Evolutionary conservation across 2,329 filamentous ascomycete genomes (phyloP).

Genomic region (Aquanectria penicillioides): DNA sequence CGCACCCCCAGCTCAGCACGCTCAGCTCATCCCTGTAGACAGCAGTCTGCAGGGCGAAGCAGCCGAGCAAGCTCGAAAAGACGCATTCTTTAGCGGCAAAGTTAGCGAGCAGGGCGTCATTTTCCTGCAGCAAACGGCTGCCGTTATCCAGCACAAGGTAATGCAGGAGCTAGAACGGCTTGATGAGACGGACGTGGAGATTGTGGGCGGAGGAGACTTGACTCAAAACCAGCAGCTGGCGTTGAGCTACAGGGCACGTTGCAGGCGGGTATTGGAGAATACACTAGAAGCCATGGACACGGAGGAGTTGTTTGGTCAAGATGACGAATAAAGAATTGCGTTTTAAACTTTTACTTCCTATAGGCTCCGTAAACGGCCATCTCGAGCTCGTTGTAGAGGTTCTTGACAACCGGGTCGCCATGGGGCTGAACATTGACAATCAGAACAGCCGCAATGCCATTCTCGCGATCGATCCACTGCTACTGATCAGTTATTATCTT

Average conservation of each 20-base stretch:
- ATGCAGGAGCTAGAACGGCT: constrained; percentile 56
- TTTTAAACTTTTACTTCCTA: constrained; percentile 6
- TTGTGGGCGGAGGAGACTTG: constrained; percentile 51
- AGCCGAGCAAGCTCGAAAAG: constrained; percentile 40
- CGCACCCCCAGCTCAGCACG: constrained; percentile 45
- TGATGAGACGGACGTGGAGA: constrained; percentile 56
- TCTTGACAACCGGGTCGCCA: constrained; percentile 48
- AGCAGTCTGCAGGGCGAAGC: constrained; percentile 33
- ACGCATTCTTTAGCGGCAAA: constrained; percentile 45
- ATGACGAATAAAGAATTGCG: background rate
- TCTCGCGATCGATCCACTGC: constrained; percentile 50
- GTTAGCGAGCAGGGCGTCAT: constrained; percentile 41
- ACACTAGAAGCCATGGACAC: constrained; percentile 53
- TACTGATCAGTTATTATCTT: background rate
- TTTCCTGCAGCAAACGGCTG: constrained; percentile 48
- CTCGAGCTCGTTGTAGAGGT: constrained; percentile 53
- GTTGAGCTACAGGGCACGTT: constrained; percentile 59
- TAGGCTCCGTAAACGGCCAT: constrained; percentile 48
- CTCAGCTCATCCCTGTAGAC: constrained; percentile 40
- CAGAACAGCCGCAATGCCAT: constrained; percentile 53
- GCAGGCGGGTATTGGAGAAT: constrained; percentile 57
- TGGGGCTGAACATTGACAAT: constrained; percentile 52
- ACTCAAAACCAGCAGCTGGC: constrained; percentile 60
- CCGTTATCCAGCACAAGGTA: constrained; percentile 56
- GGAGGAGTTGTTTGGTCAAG: constrained; percentile 43